Base-by-base conservation (phyloP, 768 basidiomycete species). In the Plicaturopsis crispa region DNA sequence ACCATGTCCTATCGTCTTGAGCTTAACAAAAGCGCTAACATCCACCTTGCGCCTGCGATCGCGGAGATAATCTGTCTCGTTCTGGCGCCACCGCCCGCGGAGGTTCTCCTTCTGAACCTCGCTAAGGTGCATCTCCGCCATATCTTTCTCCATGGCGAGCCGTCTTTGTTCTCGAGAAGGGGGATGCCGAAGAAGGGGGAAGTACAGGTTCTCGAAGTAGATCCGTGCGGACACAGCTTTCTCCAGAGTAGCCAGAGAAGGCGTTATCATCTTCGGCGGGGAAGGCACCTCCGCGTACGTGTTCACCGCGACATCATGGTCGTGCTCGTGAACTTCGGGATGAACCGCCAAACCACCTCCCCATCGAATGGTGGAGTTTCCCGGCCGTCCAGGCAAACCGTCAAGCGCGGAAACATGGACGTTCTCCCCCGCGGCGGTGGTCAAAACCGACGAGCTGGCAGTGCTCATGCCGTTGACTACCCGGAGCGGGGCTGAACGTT, bases 1-100 rank as follows among this genome's bases (percentile, higher is more conserved):
- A 89, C 91, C 92, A 58, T 96, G 90, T 24, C 93, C 92, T 54
- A 96, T 93, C 35, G 88, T 90, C 70, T 94, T 87, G 46, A 97
- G 72, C 60, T 84, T 85, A 49, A 78, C 70, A 61, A 97, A 97
- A 20, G 84, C 84, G 49, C 77, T 84, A 35, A 77, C 81, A 51
- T 86, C 82, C 17, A 97, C 83, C 61, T 84, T 87, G 35, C 72
- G 72, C 51, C 93, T 72, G 42, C 78, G 70, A 48, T 91, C 89
- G 36, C 93, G 79, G 52, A 97, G 69, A 58, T 93, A 84, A 35
- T 86, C 81, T 3, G 84, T 89, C 69, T 98, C 94, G 54, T 91
- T 90, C 63, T 80, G 73, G 31, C 72, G 67, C 89, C 89, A 90
- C 20, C 80, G 79, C 31, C 69, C 67, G 42, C 92, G 73, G 24